Evolutionary conservation across 139 green algal species (phyloP), one percentile per base, ranked within the genome.

Genomic region (Chlorella sp.): DNA sequence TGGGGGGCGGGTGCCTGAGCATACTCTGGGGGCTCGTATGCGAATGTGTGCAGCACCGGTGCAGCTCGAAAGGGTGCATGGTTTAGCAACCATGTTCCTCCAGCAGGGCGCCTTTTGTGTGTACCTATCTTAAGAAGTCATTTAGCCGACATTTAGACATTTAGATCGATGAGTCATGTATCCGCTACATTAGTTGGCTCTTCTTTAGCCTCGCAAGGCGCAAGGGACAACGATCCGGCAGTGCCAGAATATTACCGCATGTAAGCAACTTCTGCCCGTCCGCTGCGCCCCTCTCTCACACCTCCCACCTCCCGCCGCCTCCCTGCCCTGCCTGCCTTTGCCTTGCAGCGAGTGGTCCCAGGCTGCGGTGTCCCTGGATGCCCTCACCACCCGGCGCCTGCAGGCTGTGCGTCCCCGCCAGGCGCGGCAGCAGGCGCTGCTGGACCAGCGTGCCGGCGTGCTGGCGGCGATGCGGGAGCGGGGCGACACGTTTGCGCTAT

Each of bases 211-310:
- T n/a, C n/a, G n/a, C n/a, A n/a, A n/a, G n/a, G n/a, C n/a, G n/a
- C n/a, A n/a, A n/a, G n/a, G n/a, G n/a, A n/a, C n/a, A n/a, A n/a
- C n/a, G n/a, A n/a, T n/a, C n/a, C n/a, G n/a, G n/a, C n/a, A n/a
- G n/a, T n/a, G n/a, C n/a, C n/a, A n/a, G n/a, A n/a, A n/a, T n/a
- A n/a, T n/a, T n/a, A n/a, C n/a, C n/a, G n/a, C n/a, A n/a, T n/a
- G n/a, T n/a, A n/a, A n/a, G n/a, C n/a, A n/a, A n/a, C n/a, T n/a
- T n/a, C n/a, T 57, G 48, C 48, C 48, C 48, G 7, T 5, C 48
- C 9, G 69, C 69, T 34, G 28, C 69, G 69, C 69, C 22, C 39
- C 89, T 40, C 86, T 95, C 21, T 98, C 97, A 88, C 96, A 99
- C 88, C 80, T 92, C 3, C 95, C 96, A 71, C 21, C 64, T 28